A percentile compares a stretch with the other conserved stretches of the same genome.
These are phyloP conservation scores for Taphrina flavorubra DNA, from an alignment of 1,139 yeast genomes.

Conservation along the genomic window DNA sequence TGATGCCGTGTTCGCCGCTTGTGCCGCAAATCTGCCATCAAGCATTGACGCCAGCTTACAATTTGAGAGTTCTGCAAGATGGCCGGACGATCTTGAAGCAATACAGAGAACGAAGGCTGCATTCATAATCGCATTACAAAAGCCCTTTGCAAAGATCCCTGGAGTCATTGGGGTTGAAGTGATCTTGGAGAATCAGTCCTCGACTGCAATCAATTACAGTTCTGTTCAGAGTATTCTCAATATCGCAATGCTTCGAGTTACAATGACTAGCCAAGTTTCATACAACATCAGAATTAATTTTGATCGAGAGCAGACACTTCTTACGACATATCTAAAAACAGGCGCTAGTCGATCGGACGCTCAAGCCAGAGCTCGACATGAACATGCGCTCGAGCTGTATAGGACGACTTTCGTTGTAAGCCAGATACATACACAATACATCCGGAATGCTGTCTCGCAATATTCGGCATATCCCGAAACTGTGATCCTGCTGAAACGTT, in stretches of 20 bases:
- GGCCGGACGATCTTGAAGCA: slow-evolving; percentile 93
- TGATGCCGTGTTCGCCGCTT: slow-evolving; percentile 17
- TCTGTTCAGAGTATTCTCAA: slow-evolving; percentile 55
- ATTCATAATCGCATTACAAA: slow-evolving; percentile 74
- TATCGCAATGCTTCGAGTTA: slow-evolving; percentile 45
- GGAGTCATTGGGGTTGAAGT: slow-evolving; percentile 64
- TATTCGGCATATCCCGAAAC: slow-evolving; percentile 79
- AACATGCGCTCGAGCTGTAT: slow-evolving; percentile 42
- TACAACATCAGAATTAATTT: slow-evolving; percentile 47
- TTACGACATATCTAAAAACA: slow-evolving; percentile 36
- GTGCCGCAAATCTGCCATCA: slow-evolving; percentile 1
- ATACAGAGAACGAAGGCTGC: slow-evolving; percentile 91
- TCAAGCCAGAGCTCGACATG: slow-evolving; percentile 31
- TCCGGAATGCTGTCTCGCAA: slow-evolving; percentile 72
- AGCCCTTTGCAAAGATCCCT: slow-evolving; percentile 53
- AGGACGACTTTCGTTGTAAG: slow-evolving; percentile 69
- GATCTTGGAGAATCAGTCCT: slow-evolving; percentile 63
- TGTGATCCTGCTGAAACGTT: slow-evolving; percentile 79
- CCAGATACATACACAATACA: slow-evolving; percentile 80
- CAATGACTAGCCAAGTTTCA: slow-evolving; percentile 44
- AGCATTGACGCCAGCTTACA: slow-evolving; percentile 70
- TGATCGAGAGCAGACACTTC: slow-evolving; percentile 46
- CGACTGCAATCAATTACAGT: background rate
- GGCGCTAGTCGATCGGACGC: slow-evolving; percentile 29
- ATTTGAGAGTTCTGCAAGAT: slow-evolving; percentile 85